These are phyloP conservation scores for Acer yangbiense DNA, from an alignment of 345 rosid species.

Conservation along the genomic window DNA sequence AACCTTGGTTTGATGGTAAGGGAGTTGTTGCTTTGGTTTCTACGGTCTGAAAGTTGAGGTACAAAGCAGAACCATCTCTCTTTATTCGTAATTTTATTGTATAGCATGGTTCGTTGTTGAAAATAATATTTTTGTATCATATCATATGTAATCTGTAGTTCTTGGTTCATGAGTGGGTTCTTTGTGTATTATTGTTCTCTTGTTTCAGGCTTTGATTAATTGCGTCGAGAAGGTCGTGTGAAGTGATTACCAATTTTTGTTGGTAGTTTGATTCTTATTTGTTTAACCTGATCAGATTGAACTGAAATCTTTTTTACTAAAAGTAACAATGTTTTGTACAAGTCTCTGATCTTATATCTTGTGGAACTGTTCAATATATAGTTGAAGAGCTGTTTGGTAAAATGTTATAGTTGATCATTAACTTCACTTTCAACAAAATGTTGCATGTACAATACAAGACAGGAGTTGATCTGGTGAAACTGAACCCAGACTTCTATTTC, in stretches of 20 bases:
- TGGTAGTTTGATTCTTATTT: not conserved
- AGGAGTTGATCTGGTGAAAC: no score
- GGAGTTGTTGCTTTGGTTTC: not conserved
- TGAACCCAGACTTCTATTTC: no score
- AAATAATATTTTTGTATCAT: not conserved
- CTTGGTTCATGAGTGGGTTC: not conserved
- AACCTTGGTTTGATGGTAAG: not conserved
- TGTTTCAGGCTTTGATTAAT: not conserved
- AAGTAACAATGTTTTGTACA: not conserved
- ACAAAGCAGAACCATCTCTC: not conserved
- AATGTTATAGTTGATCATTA: not conserved
- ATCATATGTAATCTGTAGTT: not conserved
- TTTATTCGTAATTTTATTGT: slow-evolving; percentile 4
- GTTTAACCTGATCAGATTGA: not conserved
- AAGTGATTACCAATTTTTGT: not conserved
- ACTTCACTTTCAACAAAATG: no score
- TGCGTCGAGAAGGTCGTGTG: not conserved
- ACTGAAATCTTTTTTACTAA: not conserved
- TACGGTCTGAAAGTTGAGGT: not conserved
- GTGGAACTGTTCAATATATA: not conserved
- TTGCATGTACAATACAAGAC: no score
- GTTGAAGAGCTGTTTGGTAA: not conserved
- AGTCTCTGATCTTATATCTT: not conserved
- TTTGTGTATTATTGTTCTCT: not conserved
- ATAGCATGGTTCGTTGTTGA: not conserved